Base-by-base conservation (phyloP, 2,329 filamentous ascomycete genomes). In the Pseudogymnoascus sp. region DNA sequence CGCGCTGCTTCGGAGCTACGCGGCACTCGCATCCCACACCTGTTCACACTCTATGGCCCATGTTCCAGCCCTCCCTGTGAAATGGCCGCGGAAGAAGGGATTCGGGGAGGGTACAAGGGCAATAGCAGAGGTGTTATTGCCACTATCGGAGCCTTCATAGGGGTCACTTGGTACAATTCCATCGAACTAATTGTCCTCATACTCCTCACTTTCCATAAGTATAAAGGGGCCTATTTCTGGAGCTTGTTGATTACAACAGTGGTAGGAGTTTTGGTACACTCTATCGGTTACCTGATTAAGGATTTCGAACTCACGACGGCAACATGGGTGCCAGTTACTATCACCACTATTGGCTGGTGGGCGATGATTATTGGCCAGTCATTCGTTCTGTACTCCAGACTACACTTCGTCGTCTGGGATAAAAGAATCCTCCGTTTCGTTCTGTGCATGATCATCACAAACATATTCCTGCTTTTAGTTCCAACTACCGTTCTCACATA, bases 311-410 rank as follows among this genome's bases (percentile, higher is more conserved):
- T 60, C 35, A 16, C 59, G 67, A 78, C 0, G 81, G 79, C 2
- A 81, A 82, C 66, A 65, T 81, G 40, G 70, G 79, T 62, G 81
- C 80, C 66, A 72, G 81, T 46, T 62, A 43, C 26, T 31, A 50
- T 59, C 6, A 40, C 16, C 16, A 38, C 28, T 26, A 60, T 81
- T 40, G 82, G 82, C 1, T 84, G 82, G 82, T 81, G 77, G 69
- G 69, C 73, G 3, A 83, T 84, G 81, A 76, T 84, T 0, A 82
- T 80, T n/a, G 82, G 82, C 0, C 81, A 84, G 68, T 79, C 79
- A 1, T 67, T 83, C 22, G 82, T 85, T 7, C 75, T 85, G 2
- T 85, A 81, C 72, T 84, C 81, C 2, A 78, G 82, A 22, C 76
- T 85, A 2, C 80, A 84, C 67, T 75, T 85, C 2, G 77, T 85